These are phyloP conservation scores for Calonectria ilicicola DNA, from an alignment of 2,329 filamentous ascomycete genomes.

Conservation along the genomic window DNA sequence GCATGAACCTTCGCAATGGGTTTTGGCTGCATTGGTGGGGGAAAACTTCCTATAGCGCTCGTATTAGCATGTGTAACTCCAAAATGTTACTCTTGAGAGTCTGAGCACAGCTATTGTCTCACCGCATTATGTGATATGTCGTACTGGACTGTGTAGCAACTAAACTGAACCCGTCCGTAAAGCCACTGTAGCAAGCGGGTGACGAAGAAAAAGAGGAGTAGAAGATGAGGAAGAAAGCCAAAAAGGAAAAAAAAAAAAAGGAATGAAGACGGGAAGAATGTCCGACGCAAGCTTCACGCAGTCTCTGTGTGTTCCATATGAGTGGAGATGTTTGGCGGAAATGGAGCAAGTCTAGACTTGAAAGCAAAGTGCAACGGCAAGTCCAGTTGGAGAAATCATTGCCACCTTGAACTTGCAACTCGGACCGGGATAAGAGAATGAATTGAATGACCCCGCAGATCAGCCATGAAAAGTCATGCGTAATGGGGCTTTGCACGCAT, in stretches of 20 bases:
- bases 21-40: not conserved
- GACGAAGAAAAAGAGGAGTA: not conserved
- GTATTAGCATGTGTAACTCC: not conserved
- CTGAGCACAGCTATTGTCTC: not conserved
- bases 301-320: not conserved
- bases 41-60: not conserved
- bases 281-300: not conserved
- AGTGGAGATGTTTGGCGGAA: not conserved
- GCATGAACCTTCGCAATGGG: not conserved
- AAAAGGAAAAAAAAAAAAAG: not conserved
- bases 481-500: not conserved
- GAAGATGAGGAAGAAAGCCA: not conserved
- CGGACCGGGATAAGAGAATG: constrained; percentile 3
- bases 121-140: not conserved
- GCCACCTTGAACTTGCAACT: constrained; percentile 4
- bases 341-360: not conserved
- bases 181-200: not conserved
- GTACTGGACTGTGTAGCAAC: not conserved
- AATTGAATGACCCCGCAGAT: constrained; percentile 26
- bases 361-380: not conserved
- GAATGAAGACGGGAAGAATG: not conserved
- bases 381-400: not conserved
- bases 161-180: not conserved
- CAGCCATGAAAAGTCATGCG: constrained; percentile 15
- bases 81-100: not conserved